Percentiles rank a stretch among this genome's conserved stretches.
Evolutionary conservation across 2,329 filamentous ascomycete genomes (phyloP).

Genomic region (Whalleya microplaca): DNA sequence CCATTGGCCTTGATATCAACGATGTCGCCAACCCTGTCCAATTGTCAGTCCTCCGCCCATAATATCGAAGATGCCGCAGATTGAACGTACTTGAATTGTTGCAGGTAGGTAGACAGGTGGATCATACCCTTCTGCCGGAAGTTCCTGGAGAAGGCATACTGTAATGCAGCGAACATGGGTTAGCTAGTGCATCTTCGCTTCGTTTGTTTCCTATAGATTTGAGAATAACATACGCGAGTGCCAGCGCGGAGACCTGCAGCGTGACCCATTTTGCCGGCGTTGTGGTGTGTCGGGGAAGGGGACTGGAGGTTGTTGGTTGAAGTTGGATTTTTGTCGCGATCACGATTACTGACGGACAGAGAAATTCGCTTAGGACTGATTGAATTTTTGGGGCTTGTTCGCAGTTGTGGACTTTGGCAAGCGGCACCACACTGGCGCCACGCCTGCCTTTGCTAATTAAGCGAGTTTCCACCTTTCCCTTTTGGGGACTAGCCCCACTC

Average conservation of each 20-base stretch:
- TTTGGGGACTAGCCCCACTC: slow-evolving; percentile 19
- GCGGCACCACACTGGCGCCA: background rate
- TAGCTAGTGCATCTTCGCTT: too few species aligned
- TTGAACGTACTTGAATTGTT: slow-evolving; percentile 77
- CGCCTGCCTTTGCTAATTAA: slow-evolving; percentile 26
- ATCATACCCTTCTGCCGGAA: slow-evolving; percentile 98
- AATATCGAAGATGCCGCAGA: slow-evolving; percentile 16
- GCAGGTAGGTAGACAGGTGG: slow-evolving; percentile 90
- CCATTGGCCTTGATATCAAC: slow-evolving; percentile 99
- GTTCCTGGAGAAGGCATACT: slow-evolving; percentile 90
- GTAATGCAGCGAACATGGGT: slow-evolving; percentile 23
- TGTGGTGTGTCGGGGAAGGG: slow-evolving; percentile 42
- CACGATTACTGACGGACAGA: slow-evolving; percentile 8
- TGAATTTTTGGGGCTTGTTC: slow-evolving; percentile 26
- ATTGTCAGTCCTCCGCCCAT: slow-evolving; percentile 44
- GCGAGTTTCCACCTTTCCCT: slow-evolving; percentile 23
- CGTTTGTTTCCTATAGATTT: background rate
- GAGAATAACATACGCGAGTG: slow-evolving; percentile 70
- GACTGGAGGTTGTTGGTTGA: slow-evolving; percentile 23
- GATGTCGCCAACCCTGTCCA: slow-evolving; percentile 86
- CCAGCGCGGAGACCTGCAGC: slow-evolving; percentile 84
- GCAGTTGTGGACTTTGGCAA: slow-evolving; percentile 21
- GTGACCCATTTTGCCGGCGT: slow-evolving; percentile 77
- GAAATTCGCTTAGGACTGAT: slow-evolving; percentile 32
- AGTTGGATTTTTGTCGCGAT: slow-evolving; percentile 27